These are phyloP conservation scores for Blakeslea trispora DNA, from an alignment of 371 early-diverging fungal genomes.

Conservation along the genomic window DNA sequence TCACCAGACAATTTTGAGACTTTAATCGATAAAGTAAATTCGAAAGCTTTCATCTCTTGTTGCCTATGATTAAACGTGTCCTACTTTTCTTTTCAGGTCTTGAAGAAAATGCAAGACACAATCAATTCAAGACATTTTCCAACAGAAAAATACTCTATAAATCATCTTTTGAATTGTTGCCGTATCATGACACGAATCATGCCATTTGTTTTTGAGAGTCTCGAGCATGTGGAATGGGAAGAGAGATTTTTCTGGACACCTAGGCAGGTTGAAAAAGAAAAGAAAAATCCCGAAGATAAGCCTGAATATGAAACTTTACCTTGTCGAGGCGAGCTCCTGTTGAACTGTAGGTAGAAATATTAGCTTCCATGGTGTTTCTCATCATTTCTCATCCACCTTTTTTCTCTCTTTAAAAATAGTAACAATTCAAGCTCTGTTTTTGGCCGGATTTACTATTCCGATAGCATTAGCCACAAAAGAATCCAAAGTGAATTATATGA, in stretches of 20 bases:
- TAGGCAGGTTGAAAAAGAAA: slow-evolving; percentile 32
- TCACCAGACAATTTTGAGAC: slow-evolving; percentile 76
- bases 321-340: slow-evolving; percentile 36
- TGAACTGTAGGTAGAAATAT: slow-evolving; percentile 26
- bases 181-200: slow-evolving; percentile 82
- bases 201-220: slow-evolving; percentile 79
- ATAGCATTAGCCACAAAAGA: slow-evolving; percentile 53
- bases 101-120: slow-evolving; percentile 56
- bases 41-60: slow-evolving; percentile 1
- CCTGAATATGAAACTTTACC: slow-evolving; percentile 35
- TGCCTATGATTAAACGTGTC: no score
- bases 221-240: slow-evolving; percentile 60
- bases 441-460: slow-evolving; percentile 81
- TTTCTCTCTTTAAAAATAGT: slow-evolving; percentile 27
- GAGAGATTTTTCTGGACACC: slow-evolving; percentile 73
- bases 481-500: slow-evolving; percentile 65
- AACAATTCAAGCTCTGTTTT: slow-evolving; percentile 59
- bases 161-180: slow-evolving; percentile 77
- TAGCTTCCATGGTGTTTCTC: background rate
- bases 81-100: no score
- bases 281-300: slow-evolving; percentile 15
- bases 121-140: slow-evolving; percentile 57
- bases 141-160: slow-evolving; percentile 48
- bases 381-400: background rate
- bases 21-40: slow-evolving; percentile 63